Evolutionary conservation across 1,284 basidiomycete species (phyloP).

Genomic region (Cutaneotrichosporon sp.): DNA sequence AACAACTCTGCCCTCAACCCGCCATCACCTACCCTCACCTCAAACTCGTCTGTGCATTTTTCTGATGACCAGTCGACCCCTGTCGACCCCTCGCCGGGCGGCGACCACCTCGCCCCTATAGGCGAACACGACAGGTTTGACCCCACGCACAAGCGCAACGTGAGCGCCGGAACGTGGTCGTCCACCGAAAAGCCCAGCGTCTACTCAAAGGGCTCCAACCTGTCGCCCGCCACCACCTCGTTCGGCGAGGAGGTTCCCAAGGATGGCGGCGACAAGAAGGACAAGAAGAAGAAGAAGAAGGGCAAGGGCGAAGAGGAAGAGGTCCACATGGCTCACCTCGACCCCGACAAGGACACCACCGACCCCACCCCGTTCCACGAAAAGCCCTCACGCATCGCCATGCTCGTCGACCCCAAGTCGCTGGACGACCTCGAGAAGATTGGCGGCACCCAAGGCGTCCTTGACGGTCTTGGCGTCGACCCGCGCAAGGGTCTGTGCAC

Average conservation of each 20-base stretch:
- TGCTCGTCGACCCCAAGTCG: constrained; percentile 72
- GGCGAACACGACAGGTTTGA: constrained; percentile 25
- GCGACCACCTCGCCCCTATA: constrained; percentile 58
- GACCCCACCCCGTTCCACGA: constrained; percentile 67
- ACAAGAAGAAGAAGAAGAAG: constrained; percentile 19
- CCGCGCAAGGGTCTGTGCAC: constrained; percentile 53
- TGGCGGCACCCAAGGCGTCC: constrained; percentile 67
- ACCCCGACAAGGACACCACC: constrained; percentile 55
- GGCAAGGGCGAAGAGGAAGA: constrained; percentile 22
- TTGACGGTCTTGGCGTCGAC: constrained; percentile 70
- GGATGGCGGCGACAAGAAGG: neutral
- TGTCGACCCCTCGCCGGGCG: constrained; percentile 47
- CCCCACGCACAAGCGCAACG: constrained; percentile 24
- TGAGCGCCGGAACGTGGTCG: constrained; percentile 33
- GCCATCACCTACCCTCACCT: constrained; percentile 39
- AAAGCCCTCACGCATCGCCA: constrained; percentile 70
- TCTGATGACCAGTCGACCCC: constrained; percentile 32
- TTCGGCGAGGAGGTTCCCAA: neutral
- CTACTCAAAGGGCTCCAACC: neutral
- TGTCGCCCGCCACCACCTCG: constrained; percentile 1
- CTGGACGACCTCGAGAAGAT: constrained; percentile 62
- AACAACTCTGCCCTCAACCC: constrained; percentile 25
- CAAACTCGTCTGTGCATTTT: constrained; percentile 35
- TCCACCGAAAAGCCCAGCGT: constrained; percentile 9
- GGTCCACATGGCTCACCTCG: constrained; percentile 39